Evolutionary conservation across 2,329 filamentous ascomycete species (phyloP).

Genomic region (Penicillium sp.): DNA sequence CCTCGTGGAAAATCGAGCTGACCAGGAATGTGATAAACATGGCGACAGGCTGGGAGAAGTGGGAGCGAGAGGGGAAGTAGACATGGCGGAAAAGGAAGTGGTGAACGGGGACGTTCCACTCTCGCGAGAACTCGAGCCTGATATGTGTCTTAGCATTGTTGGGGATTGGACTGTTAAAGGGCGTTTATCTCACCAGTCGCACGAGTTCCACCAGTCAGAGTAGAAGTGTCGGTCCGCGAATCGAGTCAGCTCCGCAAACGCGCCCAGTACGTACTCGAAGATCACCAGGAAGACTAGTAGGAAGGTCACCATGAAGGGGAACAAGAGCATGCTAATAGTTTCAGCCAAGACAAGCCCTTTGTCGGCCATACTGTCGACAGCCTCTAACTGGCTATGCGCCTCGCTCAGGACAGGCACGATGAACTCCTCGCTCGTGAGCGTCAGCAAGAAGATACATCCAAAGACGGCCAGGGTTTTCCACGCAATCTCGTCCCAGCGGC

Average conservation of each 20-base stretch:
- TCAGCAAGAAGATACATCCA: conserved; percentile 93
- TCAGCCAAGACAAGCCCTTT: conserved; percentile 79
- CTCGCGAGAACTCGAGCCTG: conserved; percentile 88
- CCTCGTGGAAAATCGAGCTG: conserved; percentile 84
- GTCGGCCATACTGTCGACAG: conserved; percentile 58
- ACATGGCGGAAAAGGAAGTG: conserved; percentile 94
- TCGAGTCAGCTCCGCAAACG: conserved; percentile 89
- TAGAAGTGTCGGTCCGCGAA: conserved; percentile 97
- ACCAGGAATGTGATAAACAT: conserved; percentile 92
- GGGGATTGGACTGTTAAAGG: not conserved
- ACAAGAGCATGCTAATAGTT: conserved; percentile 86
- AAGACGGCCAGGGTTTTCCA: conserved; percentile 89
- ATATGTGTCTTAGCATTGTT: not conserved
- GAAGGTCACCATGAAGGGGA: conserved; percentile 96
- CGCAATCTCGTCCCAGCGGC: conserved; percentile 77
- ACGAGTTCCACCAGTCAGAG: conserved; percentile 68
- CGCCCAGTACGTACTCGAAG: conserved; percentile 94
- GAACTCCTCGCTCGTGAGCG: conserved; percentile 89
- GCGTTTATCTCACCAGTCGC: conserved; percentile 45
- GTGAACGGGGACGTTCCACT: conserved; percentile 98
- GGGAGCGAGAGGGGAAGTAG: conserved; percentile 77
- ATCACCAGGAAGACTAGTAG: conserved; percentile 96
- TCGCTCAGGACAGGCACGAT: conserved; percentile 86
- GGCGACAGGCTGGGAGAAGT: conserved; percentile 73
- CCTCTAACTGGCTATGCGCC: conserved; percentile 59